A percentile compares a stretch with the other conserved stretches of the same genome.
Conservation (phyloP, 345 rosid genomes). For the Moringa oleifera region DNA sequence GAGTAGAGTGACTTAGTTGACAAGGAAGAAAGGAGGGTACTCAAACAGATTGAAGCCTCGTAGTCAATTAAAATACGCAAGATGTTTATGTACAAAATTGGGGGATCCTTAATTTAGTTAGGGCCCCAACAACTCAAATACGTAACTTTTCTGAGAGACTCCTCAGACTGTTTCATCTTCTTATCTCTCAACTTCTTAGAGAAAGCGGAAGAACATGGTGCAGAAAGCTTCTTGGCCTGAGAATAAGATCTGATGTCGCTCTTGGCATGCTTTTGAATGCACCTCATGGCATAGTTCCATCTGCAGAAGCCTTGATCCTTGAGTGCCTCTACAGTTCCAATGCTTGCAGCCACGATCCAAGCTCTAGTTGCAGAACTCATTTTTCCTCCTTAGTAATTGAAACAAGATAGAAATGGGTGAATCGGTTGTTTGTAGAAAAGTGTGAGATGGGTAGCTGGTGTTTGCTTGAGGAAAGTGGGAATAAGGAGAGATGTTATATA, state of each 20-base stretch:
- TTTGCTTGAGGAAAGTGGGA: not conserved
- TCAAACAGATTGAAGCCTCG: too few species aligned
- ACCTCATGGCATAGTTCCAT: slow-evolving; percentile 40
- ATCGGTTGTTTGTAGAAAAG: not conserved
- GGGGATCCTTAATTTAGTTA: slow-evolving; percentile 4
- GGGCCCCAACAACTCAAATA: slow-evolving; percentile 33
- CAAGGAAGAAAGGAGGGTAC: too few species aligned
- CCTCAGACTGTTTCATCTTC: slow-evolving; percentile 17
- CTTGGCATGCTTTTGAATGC: slow-evolving; percentile 26
- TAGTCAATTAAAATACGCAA: too few species aligned
- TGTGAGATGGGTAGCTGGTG: not conserved
- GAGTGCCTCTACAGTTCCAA: not conserved
- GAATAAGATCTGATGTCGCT: slow-evolving; percentile 27
- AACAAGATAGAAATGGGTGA: not conserved
- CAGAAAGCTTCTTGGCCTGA: slow-evolving; percentile 26
- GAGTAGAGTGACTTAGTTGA: too few species aligned
- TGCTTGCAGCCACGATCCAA: not conserved
- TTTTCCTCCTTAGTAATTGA: not conserved
- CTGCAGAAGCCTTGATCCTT: slow-evolving; percentile 23
- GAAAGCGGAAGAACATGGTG: slow-evolving; percentile 4
- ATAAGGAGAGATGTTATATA: not conserved
- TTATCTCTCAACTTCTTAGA: slow-evolving; percentile 6
- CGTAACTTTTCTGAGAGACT: slow-evolving; percentile 20
- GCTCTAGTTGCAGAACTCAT: not conserved
- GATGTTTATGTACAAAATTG: too few species aligned